phyloP scores from a whole-genome alignment of 2,329 filamentous ascomycete genomes.

The Amesomyces nigricolor region DNA sequence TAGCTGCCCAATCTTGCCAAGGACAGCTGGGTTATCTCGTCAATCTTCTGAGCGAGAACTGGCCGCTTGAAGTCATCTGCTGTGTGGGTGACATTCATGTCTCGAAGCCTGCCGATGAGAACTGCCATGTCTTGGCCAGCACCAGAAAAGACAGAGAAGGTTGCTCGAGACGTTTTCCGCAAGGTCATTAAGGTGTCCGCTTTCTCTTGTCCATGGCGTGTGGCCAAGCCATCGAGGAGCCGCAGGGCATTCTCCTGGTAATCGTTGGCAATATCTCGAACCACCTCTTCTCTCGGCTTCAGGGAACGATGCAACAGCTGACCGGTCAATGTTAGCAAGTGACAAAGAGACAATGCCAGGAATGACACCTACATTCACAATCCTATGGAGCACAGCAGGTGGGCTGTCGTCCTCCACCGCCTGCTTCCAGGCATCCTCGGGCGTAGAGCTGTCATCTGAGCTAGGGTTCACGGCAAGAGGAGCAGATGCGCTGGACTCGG shows the following conservation, averaged over 20 bases:
- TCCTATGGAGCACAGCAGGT: constrained; percentile 12
- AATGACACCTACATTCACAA: constrained; percentile 14
- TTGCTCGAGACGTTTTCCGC: constrained; percentile 3
- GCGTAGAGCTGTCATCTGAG: not conserved
- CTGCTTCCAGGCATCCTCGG: constrained; percentile 13
- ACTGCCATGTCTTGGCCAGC: constrained; percentile 9
- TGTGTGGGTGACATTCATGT: constrained; percentile 2
- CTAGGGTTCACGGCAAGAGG: not conserved
- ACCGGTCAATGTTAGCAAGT: not conserved
- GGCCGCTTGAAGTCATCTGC: not conserved
- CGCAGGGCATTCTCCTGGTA: constrained; percentile 15
- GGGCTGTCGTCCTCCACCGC: constrained; percentile 11
- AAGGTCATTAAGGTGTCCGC: not conserved
- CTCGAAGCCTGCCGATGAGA: constrained; percentile 4
- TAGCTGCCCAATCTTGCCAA: not conserved
- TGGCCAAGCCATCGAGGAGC: constrained; percentile 14
- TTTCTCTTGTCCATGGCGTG: constrained; percentile 14
- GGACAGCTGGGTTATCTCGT: not conserved
- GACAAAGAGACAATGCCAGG: not conserved
- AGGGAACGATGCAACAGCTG: constrained; percentile 21
- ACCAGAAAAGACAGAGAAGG: constrained; percentile 3
- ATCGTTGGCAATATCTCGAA: constrained; percentile 18
- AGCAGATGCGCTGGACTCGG: not conserved
- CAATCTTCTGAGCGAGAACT: constrained; percentile 12
- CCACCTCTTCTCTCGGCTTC: constrained; percentile 19